phyloP scores from a whole-genome alignment of 2,329 filamentous ascomycete genomes.

The Huntiella moniliformis region DNA sequence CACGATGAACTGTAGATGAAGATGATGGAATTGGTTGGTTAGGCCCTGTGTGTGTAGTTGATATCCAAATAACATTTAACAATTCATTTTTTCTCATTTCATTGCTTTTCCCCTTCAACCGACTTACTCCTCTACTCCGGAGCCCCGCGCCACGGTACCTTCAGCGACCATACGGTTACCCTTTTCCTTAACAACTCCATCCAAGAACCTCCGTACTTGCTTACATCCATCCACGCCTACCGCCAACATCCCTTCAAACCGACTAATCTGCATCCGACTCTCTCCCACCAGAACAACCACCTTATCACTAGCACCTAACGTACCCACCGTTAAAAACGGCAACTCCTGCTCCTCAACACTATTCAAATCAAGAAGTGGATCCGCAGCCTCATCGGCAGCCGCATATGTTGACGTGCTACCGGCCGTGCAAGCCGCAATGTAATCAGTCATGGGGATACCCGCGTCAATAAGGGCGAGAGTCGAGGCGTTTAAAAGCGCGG shows the following conservation, averaged over 20 bases:
- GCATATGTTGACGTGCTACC: constrained; percentile 55
- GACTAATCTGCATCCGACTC: constrained; percentile 62
- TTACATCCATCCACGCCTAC: constrained; percentile 85
- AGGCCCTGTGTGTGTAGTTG: too few species aligned
- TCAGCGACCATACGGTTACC: constrained; percentile 39
- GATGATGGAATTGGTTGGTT: too few species aligned
- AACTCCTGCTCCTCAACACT: constrained; percentile 68
- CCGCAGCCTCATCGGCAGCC: constrained; percentile 46
- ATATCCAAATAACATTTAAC: too few species aligned
- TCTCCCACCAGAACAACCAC: constrained; percentile 72
- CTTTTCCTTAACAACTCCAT: constrained; percentile 57
- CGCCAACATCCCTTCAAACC: constrained; percentile 81
- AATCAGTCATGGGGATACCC: constrained; percentile 86
- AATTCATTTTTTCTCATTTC: too few species aligned
- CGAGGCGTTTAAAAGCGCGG: constrained; percentile 75
- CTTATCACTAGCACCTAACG: constrained; percentile 52
- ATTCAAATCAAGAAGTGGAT: constrained; percentile 67
- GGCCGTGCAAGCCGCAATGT: constrained; percentile 73
- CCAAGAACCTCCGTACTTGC: constrained; percentile 63
- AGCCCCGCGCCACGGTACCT: constrained; percentile 1
- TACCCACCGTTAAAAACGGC: constrained; percentile 73
- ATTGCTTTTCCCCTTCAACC: neutral
- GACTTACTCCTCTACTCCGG: neutral
- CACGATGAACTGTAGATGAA: constrained; percentile 14
- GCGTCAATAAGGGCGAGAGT: constrained; percentile 88